These are phyloP conservation scores for Dimocarpus longan DNA, from an alignment of 345 rosid genomes.

Conservation along the genomic window DNA sequence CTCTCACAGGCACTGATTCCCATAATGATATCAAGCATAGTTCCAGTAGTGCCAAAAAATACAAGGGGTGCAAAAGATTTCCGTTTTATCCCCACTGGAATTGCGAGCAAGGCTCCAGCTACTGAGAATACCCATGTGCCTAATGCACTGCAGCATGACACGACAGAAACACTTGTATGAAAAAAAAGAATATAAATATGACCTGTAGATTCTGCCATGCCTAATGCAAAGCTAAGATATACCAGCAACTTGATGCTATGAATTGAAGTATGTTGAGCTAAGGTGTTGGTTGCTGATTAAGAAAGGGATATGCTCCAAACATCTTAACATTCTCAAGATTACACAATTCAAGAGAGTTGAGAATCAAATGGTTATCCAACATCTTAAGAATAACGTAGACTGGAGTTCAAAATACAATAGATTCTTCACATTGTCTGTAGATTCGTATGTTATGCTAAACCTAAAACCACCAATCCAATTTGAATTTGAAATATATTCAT, in stretches of 20 bases:
- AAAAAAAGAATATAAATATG: background rate
- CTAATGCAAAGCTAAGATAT: background rate
- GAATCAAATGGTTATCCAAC: background rate
- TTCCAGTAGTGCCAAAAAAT: conserved; percentile 95
- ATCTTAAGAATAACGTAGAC: background rate
- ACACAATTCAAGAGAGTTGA: background rate
- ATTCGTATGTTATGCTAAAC: background rate
- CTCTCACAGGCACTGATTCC: conserved; percentile 90
- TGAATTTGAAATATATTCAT: background rate
- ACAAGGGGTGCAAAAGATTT: conserved; percentile 89
- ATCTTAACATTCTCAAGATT: background rate
- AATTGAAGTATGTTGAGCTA: background rate
- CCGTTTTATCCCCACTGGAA: conserved; percentile 88
- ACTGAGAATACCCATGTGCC: conserved; percentile 97
- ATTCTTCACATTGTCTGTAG: no score
- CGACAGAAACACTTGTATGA: background rate
- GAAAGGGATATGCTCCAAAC: background rate
- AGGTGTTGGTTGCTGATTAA: background rate
- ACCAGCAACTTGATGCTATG: background rate
- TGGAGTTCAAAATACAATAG: no score
- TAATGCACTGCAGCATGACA: conserved; percentile 60
- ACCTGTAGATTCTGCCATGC: background rate
- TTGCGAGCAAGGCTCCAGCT: conserved; percentile 81
- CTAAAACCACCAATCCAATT: background rate
- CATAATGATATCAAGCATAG: conserved; percentile 91